These are phyloP conservation scores for Xylaria scruposa DNA, from an alignment of 495 filamentous ascomycete species.

Conservation along the genomic window DNA sequence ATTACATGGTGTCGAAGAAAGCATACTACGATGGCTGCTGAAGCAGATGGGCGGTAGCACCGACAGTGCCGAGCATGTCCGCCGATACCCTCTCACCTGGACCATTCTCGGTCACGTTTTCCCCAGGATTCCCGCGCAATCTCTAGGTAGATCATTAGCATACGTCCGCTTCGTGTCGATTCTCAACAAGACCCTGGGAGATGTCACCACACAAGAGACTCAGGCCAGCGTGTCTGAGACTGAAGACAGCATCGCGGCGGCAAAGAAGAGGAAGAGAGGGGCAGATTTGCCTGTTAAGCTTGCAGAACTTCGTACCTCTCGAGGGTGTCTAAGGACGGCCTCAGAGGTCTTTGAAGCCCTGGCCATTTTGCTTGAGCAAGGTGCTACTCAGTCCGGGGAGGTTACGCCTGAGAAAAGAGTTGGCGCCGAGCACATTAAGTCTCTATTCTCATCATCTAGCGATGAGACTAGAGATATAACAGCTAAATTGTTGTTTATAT, in stretches of 20 bases:
- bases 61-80: constrained; percentile 49
- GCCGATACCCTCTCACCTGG: constrained; percentile 54
- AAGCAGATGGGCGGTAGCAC: constrained; percentile 54
- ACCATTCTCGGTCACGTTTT: constrained; percentile 50
- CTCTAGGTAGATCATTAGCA: constrained; percentile 53
- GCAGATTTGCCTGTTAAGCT: constrained; percentile 38
- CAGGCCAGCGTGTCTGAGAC: constrained; percentile 22
- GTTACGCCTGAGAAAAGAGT: constrained; percentile 39
- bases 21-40: constrained; percentile 55
- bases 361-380: constrained; percentile 42
- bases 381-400: constrained; percentile 5
- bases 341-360: constrained; percentile 49
- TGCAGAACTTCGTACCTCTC: constrained; percentile 38
- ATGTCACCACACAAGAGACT: constrained; percentile 41
- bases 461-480: constrained; percentile 47
- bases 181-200: constrained; percentile 50
- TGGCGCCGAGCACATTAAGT: constrained; percentile 56
- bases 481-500: constrained; percentile 46
- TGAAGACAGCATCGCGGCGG: constrained; percentile 20
- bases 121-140: constrained; percentile 48
- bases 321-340: constrained; percentile 47
- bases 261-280: constrained; percentile 48
- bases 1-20: constrained; percentile 55
- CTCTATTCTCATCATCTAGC: constrained; percentile 51
- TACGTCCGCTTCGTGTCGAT: constrained; percentile 50